Conservation (phyloP, 352 stramenopile genomes). For the Phytophthora rubi region DNA sequence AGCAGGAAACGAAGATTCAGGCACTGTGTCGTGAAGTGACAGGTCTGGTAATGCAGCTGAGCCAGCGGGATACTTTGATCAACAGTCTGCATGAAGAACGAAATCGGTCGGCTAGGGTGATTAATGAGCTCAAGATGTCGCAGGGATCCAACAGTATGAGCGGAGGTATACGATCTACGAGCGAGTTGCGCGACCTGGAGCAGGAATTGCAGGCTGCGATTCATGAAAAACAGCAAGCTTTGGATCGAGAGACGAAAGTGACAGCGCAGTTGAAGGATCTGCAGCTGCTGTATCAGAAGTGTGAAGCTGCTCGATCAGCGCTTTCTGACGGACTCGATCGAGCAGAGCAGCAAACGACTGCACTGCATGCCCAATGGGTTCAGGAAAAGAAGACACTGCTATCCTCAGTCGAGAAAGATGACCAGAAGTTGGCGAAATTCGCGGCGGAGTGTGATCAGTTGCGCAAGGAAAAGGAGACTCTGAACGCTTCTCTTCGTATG, state of each 20-base stretch:
- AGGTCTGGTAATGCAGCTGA: conserved; percentile 58
- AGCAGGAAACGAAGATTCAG: conserved; percentile 60
- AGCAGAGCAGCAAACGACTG: conserved; percentile 59
- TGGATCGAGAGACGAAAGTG: conserved; percentile 32
- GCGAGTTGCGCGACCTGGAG: conserved; percentile 36
- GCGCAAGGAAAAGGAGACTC: conserved; percentile 42
- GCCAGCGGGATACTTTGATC: conserved; percentile 63
- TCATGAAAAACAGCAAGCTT: conserved; percentile 36
- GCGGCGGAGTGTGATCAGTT: conserved; percentile 49
- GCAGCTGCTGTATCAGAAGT: conserved; percentile 51
- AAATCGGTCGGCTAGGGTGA: conserved; percentile 44
- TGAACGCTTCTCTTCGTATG: conserved; percentile 40
- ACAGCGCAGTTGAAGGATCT: conserved; percentile 42
- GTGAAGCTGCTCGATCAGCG: conserved; percentile 47
- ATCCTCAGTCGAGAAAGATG: conserved; percentile 39
- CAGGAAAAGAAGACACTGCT: conserved; percentile 65
- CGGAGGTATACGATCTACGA: conserved; percentile 29
- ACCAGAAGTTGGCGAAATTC: conserved; percentile 38
- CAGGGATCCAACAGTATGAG: conserved; percentile 37
- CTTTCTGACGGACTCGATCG: conserved; percentile 53
- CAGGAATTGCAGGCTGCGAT: conserved; percentile 41
- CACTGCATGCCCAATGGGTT: conserved; percentile 63
- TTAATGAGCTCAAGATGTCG: conserved; percentile 57
- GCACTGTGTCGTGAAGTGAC: conserved; percentile 67
- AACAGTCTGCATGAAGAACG: conserved; percentile 60